Evolutionary conservation across 2,329 filamentous ascomycete species (phyloP), one percentile per base, ranked within the genome.

Genomic region (Cytospora paraplurivora): DNA sequence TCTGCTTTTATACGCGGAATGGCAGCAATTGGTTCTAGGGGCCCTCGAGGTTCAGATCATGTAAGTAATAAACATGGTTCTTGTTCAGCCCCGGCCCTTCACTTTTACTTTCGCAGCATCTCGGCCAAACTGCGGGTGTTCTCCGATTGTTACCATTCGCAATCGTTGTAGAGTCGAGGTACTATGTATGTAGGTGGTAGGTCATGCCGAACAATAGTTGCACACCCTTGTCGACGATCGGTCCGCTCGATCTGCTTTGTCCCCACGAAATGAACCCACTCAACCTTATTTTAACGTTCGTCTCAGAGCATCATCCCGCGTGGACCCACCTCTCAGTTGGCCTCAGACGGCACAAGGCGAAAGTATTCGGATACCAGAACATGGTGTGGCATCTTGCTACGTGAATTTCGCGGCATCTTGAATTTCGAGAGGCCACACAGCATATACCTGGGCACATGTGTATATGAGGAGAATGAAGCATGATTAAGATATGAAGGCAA

Each of bases 231-330:
- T 47, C 44, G 44, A 10, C 44, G 44, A 47, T 47, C 44, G n/a
- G 12, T 47, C 44, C 44, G 44, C 35, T 37, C 8, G 35, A 47
- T 47, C 44, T 47, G 17, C 38, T 44, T 27, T 44, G 44, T 47
- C 44, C 44, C 44, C 44, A 47, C 44, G 44, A 47, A 47, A 47
- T n/a, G 44, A 47, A 47, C 44, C 44, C 44, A 37, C 35, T 15
- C 53, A 56, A 56, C 53, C 53, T 56, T 56, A 56, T 44, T 56
- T 56, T 32, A 13, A 56, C 53, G 34, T 37, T 56, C 53, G 34
- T 56, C 34, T 38, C 44, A 21, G 8, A 47, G 11, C 2, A 11
- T 12, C 8, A 21, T 12, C 8, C 8, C 10, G 10, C n/a, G n/a
- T 44, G 7, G n/a, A 21, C n/a, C 8, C n/a, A 21, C 11, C 6